Conservation (phyloP, 306 rosid genomes). For the Oemleria cerasiformis region DNA sequence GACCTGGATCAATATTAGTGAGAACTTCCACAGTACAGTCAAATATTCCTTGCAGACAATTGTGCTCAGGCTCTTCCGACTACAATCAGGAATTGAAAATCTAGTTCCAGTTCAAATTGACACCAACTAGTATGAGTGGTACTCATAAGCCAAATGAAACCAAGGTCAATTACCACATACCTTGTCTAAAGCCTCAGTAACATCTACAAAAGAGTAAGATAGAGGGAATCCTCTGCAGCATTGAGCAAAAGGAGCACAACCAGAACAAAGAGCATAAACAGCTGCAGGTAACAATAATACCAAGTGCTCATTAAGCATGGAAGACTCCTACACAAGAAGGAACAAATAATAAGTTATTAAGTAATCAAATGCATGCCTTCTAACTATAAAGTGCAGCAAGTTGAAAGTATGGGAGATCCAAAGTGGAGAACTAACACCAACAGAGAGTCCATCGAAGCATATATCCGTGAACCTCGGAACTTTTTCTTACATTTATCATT, state of each 20-base stretch:
- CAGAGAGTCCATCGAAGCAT: not conserved
- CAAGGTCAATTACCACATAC: conserved; percentile 31
- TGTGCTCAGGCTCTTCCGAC: conserved; percentile 57
- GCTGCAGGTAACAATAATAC: conserved; percentile 70
- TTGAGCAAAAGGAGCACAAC: conserved; percentile 53
- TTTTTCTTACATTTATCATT: not conserved
- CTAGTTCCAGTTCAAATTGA: conserved; percentile 21
- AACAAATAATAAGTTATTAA: not conserved
- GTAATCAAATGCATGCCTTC: not conserved
- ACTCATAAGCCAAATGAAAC: conserved; percentile 17
- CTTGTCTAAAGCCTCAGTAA: conserved; percentile 44
- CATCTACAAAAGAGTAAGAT: conserved; percentile 38
- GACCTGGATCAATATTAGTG: conserved; percentile 46
- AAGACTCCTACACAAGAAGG: conserved; percentile 49
- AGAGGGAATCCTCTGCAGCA: conserved; percentile 39
- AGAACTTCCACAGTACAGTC: conserved; percentile 80
- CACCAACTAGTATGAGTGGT: conserved; percentile 11
- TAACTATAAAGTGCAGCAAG: not conserved
- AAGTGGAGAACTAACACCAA: not conserved
- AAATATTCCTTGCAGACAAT: conserved; percentile 45
- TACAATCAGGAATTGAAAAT: conserved; percentile 31
- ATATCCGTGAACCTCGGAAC: not conserved
- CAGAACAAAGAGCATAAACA: conserved; percentile 74
- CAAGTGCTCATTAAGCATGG: conserved; percentile 47
- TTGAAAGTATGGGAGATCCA: not conserved